Evolutionary conservation across 345 rosid species (phyloP).

Genomic region (Pistacia atlantica): DNA sequence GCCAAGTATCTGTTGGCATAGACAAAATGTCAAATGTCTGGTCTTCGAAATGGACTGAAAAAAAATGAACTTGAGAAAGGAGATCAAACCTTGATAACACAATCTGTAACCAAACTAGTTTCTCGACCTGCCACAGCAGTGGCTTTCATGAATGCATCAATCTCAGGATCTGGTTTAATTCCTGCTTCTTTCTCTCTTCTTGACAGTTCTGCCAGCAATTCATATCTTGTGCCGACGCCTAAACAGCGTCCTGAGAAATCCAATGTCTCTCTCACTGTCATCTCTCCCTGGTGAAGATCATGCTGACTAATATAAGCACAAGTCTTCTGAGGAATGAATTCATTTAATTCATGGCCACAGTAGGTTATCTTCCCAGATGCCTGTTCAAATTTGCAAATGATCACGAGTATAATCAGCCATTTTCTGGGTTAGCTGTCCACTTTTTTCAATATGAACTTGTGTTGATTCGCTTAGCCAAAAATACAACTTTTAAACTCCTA

Average conservation of each 20-base stretch:
- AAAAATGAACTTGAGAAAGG: not conserved
- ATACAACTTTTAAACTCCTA: no score
- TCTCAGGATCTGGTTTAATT: slow-evolving; percentile 76
- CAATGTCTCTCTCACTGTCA: slow-evolving; percentile 86
- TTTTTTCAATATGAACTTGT: no score
- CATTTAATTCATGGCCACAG: slow-evolving; percentile 69
- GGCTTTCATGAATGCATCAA: slow-evolving; percentile 84
- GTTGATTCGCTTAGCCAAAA: no score
- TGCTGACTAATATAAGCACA: slow-evolving; percentile 87
- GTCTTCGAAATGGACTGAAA: not conserved
- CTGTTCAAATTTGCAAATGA: slow-evolving; percentile 34
- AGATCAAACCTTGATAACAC: slow-evolving; percentile 63
- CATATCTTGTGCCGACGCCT: slow-evolving; percentile 72
- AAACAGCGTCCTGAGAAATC: slow-evolving; percentile 83
- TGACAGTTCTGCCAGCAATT: slow-evolving; percentile 64
- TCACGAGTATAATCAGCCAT: not conserved
- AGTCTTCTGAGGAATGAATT: slow-evolving; percentile 76
- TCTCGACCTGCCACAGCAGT: slow-evolving; percentile 60
- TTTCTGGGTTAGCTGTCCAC: no score
- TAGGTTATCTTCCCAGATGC: slow-evolving; percentile 63
- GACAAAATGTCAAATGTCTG: not conserved
- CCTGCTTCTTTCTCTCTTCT: slow-evolving; percentile 79
- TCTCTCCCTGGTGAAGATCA: slow-evolving; percentile 78
- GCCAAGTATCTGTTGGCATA: slow-evolving; percentile 60
- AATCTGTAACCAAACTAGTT: slow-evolving; percentile 75